These are phyloP conservation scores for Zygosaccharomyces pseudorouxii DNA, from an alignment of 805 yeast genomes.

Conservation along the genomic window DNA sequence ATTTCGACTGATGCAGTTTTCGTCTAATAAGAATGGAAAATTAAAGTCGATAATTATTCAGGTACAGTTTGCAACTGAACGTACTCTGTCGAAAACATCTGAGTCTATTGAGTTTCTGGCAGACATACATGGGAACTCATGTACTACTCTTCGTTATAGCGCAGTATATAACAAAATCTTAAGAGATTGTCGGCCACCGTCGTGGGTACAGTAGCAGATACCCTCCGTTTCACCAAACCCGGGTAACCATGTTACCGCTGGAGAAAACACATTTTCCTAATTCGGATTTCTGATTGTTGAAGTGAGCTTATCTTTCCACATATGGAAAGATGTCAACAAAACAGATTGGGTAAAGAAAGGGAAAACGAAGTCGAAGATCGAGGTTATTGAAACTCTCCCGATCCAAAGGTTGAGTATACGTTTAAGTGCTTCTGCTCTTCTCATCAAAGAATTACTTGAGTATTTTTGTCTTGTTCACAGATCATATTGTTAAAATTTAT, in stretches of 20 bases:
- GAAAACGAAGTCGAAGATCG: background rate
- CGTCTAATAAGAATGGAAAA: too few species aligned
- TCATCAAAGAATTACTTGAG: background rate
- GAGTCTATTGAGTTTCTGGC: too few species aligned
- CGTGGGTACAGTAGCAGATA: too few species aligned
- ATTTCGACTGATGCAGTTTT: too few species aligned
- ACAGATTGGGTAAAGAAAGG: background rate
- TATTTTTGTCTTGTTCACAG: background rate
- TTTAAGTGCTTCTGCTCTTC: background rate
- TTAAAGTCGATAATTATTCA: too few species aligned
- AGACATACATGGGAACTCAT: too few species aligned
- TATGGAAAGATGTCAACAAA: conserved; percentile 4
- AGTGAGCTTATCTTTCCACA: background rate
- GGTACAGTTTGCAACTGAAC: too few species aligned
- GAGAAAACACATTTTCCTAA: background rate
- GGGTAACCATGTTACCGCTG: background rate
- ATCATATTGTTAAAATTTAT: background rate
- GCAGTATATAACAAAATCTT: too few species aligned
- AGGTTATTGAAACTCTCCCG: background rate
- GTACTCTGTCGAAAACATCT: too few species aligned
- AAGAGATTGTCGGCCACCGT: too few species aligned
- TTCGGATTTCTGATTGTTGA: background rate
- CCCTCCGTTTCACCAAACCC: background rate
- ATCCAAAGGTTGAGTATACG: background rate
- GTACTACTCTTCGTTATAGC: too few species aligned